phyloP scores from a whole-genome alignment of 441 rosid genomes.

The Corymbia citriodora region DNA sequence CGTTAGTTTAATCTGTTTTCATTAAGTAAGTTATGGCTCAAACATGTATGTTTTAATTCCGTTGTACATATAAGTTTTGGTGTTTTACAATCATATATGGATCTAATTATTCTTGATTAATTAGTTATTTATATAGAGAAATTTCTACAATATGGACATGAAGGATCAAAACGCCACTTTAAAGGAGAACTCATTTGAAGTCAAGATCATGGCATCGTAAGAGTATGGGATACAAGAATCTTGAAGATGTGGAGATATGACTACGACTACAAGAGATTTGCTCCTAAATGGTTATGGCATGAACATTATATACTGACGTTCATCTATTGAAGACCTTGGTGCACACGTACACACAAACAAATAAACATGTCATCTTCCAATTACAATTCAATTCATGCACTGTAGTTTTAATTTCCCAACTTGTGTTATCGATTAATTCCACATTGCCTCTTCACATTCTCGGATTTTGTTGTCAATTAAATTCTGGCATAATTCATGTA shows the following conservation, averaged over 20 bases:
- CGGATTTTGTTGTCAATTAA: no score
- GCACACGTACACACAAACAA: accelerated
- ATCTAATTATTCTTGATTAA: no score
- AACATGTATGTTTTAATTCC: no score
- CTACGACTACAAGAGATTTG: not conserved
- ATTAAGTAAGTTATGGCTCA: no score
- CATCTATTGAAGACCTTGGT: no score
- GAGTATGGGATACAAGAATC: not conserved
- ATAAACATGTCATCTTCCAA: accelerated
- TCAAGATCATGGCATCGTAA: not conserved
- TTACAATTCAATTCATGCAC: no score
- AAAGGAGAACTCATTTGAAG: not conserved
- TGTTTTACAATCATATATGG: no score
- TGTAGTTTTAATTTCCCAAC: no score
- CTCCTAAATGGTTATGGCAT: not conserved
- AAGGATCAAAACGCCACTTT: not conserved
- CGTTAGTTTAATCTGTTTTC: no score
- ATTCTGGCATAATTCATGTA: not conserved
- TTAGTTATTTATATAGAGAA: no score
- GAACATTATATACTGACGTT: not conserved
- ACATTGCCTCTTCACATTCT: not conserved
- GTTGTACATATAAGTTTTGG: no score
- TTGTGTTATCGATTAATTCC: not conserved
- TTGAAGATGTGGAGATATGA: not conserved
- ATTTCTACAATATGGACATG: no score